These are phyloP conservation scores for Pleurotus ostreatus DNA, from an alignment of 768 basidiomycete species.

Conservation along the genomic window DNA sequence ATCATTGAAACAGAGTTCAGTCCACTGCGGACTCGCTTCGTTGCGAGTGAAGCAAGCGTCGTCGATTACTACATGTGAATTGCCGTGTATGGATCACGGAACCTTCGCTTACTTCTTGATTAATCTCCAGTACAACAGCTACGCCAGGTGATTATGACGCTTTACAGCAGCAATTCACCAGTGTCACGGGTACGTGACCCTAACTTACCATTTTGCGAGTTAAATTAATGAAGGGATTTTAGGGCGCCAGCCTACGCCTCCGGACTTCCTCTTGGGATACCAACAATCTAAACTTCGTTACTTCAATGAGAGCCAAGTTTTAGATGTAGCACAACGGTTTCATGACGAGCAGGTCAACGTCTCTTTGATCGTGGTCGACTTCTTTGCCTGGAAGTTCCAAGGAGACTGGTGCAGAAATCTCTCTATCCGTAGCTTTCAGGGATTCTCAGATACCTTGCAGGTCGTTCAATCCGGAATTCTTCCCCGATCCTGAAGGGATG, in stretches of 20 bases:
- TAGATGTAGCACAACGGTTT: conserved; percentile 30
- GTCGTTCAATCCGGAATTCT: conserved; percentile 31
- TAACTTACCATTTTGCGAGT: too few relatives aligned
- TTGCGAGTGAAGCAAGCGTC: conserved; percentile 26
- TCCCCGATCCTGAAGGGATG: conserved; percentile 30
- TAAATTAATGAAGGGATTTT: not conserved
- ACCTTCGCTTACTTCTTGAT: not conserved
- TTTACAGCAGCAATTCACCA: conserved; percentile 30
- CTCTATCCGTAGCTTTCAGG: too few relatives aligned
- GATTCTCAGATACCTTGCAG: conserved; percentile 11
- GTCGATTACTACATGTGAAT: conserved; percentile 32
- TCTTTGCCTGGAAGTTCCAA: conserved; percentile 34
- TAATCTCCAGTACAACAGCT: conserved; percentile 24
- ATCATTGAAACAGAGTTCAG: conserved; percentile 22
- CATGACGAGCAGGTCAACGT: conserved; percentile 32
- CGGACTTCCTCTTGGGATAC: conserved; percentile 30
- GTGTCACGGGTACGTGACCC: conserved; percentile 24
- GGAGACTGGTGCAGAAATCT: conserved; percentile 26
- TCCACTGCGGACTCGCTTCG: conserved; percentile 26
- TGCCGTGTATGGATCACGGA: too few relatives aligned
- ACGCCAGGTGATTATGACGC: conserved; percentile 31
- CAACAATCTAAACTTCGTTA: conserved; percentile 35
- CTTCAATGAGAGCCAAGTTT: conserved; percentile 29
- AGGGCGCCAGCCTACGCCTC: conserved; percentile 33
- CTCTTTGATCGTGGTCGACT: conserved; percentile 32